Evolutionary conservation across 2,329 filamentous ascomycete genomes (phyloP).

Genomic region (Apiospora pterosperma): DNA sequence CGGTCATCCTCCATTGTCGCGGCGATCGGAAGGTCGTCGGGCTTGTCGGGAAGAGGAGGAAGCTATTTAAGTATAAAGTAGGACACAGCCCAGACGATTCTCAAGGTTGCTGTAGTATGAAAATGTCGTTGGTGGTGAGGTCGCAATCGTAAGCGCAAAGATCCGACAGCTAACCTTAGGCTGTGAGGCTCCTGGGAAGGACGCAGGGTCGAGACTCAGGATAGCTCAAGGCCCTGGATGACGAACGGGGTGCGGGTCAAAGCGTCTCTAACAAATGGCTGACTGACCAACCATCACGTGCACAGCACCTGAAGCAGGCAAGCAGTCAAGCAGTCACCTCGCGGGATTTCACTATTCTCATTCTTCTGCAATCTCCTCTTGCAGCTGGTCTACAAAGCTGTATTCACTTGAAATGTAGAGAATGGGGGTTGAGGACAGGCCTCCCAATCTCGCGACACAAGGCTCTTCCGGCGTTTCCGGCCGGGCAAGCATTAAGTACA

Average conservation of each 20-base stretch:
- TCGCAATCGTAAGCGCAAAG: not conserved
- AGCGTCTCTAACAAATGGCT: not conserved
- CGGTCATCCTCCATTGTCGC: constrained; percentile 58
- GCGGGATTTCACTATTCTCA: not conserved
- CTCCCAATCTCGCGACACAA: too few relatives aligned
- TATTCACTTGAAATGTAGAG: too few relatives aligned
- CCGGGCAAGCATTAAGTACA: too few relatives aligned
- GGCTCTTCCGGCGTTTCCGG: too few relatives aligned
- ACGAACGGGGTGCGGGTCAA: not conserved
- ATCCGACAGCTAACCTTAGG: not conserved
- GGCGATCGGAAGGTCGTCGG: not conserved
- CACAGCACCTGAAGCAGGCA: too few relatives aligned
- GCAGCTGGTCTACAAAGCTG: too few relatives aligned
- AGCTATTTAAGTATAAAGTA: not conserved
- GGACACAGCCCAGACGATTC: not conserved
- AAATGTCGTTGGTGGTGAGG: not conserved
- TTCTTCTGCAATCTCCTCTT: too few relatives aligned
- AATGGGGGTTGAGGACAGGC: too few relatives aligned
- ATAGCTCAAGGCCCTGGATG: not conserved
- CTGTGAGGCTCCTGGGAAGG: not conserved
- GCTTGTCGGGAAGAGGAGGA: not conserved
- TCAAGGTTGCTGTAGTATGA: not conserved
- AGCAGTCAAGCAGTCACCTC: too few relatives aligned
- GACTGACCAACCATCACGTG: constrained; percentile 1
- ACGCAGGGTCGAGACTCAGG: not conserved